Conservation (phyloP, 176 grass and related monocot genomes). For the Triticum dicoccoides region DNA sequence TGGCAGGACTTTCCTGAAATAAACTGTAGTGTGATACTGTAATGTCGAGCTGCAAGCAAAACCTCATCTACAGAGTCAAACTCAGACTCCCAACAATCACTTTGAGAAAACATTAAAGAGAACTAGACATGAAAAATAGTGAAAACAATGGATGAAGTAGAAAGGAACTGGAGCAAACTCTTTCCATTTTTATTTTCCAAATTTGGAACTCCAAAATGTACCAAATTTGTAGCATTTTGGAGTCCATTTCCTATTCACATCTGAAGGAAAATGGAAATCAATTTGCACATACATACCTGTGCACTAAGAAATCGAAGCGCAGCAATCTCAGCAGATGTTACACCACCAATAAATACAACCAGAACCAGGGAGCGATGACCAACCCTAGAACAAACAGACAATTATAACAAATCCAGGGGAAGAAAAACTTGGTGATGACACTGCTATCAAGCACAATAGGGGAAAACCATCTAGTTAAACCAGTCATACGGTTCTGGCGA, state of each 20-base stretch:
- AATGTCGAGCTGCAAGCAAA: background rate
- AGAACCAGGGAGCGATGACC: slow-evolving; percentile 74
- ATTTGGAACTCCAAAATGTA: background rate
- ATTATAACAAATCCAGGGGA: background rate
- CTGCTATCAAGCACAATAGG: background rate
- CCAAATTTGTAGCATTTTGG: background rate
- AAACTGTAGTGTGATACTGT: background rate
- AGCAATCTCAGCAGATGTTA: slow-evolving; percentile 94
- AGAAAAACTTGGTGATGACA: background rate
- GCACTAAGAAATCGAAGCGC: slow-evolving; percentile 91
- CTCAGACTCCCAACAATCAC: background rate
- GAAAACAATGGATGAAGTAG: background rate
- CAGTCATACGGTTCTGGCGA: background rate
- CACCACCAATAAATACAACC: slow-evolving; percentile 85
- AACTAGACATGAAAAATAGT: background rate
- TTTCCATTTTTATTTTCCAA: background rate
- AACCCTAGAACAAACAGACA: slow-evolving; percentile 47
- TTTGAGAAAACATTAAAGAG: background rate
- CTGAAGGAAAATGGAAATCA: background rate
- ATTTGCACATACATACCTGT: slow-evolving; percentile 47
- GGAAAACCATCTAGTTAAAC: background rate
- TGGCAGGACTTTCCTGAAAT: background rate
- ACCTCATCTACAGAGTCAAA: background rate
- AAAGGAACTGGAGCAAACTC: background rate
- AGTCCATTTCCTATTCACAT: slow-evolving; percentile 11